Percentiles rank a stretch among this genome's conserved stretches.
These are phyloP conservation scores for Dryadomyces sulphureus DNA, from an alignment of 2,329 filamentous ascomycete genomes.

Conservation along the genomic window DNA sequence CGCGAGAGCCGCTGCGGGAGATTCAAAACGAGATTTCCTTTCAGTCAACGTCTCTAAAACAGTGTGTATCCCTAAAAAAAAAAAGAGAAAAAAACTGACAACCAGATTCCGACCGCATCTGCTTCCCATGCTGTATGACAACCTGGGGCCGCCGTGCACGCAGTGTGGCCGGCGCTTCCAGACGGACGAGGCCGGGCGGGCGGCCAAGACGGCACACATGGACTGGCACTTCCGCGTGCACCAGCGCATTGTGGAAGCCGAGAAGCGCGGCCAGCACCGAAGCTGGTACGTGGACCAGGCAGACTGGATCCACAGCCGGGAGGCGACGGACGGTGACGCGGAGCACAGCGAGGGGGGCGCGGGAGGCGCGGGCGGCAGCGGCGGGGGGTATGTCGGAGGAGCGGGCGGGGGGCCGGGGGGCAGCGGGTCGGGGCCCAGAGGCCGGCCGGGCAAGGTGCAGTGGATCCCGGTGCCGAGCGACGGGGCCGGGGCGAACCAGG, in stretches of 20 bases:
- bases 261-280: constrained; percentile 74
- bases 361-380: constrained; percentile 8
- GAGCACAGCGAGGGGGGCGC: constrained; percentile 18
- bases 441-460: constrained; percentile 33
- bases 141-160: constrained; percentile 72
- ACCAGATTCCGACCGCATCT: constrained; percentile 58
- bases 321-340: constrained; percentile 54
- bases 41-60: constrained; percentile 55
- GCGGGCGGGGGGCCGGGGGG: constrained; percentile 8
- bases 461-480: constrained; percentile 80
- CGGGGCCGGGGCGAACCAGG: constrained; percentile 54
- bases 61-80: constrained; percentile 27
- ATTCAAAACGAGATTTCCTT: constrained; percentile 39
- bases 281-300: constrained; percentile 91
- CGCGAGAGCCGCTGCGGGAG: constrained; percentile 9
- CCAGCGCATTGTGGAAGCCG: constrained; percentile 71
- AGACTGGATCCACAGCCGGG: constrained; percentile 81
- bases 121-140: constrained; percentile 47
- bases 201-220: constrained; percentile 80
- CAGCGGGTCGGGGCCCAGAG: constrained; percentile 1
- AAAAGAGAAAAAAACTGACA: background rate
- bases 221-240: constrained; percentile 98
- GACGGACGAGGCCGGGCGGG: constrained; percentile 60
- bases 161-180: constrained; percentile 84
- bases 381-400: constrained; percentile 19